These are phyloP conservation scores for Eragrostis curvula DNA, from an alignment of 176 grass and related monocot species.

Conservation along the genomic window DNA sequence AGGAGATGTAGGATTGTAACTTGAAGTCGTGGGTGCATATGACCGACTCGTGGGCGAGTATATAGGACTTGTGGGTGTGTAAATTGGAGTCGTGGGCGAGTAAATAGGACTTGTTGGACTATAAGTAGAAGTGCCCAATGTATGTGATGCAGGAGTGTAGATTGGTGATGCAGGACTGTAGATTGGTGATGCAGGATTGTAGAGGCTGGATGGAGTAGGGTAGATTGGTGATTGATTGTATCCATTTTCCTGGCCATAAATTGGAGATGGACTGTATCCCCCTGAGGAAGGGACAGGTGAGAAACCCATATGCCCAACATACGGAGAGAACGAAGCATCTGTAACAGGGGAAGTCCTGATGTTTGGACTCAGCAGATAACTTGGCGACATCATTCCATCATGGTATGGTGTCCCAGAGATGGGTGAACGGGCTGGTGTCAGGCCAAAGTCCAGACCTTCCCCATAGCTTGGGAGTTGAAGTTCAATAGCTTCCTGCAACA, in stretches of 20 bases:
- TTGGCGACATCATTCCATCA: conserved; percentile 97
- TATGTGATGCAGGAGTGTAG: background rate
- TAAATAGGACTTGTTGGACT: conserved; percentile 68
- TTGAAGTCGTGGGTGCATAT: conserved; percentile 36
- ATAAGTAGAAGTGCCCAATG: conserved; percentile 57
- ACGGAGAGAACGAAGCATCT: conserved; percentile 91
- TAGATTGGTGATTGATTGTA: conserved; percentile 51
- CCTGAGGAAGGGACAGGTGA: conserved; percentile 79
- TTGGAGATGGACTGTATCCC: conserved; percentile 68
- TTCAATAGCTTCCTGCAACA: too few species aligned
- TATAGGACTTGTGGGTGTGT: conserved; percentile 59
- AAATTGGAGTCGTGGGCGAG: conserved; percentile 61
- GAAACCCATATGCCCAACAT: conserved; percentile 86
- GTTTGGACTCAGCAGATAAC: conserved; percentile 85
- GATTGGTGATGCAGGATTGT: conserved; percentile 51
- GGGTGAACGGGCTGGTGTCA: conserved; percentile 73
- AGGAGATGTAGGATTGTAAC: conserved; percentile 61
- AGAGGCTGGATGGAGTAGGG: conserved; percentile 61
- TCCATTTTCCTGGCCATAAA: conserved; percentile 12
- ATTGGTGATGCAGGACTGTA: conserved; percentile 56
- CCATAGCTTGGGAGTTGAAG: conserved; percentile 68
- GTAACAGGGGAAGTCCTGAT: conserved; percentile 79
- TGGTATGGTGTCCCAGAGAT: conserved; percentile 78
- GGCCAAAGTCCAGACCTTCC: conserved; percentile 72
- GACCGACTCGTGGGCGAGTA: conserved; percentile 63